Evolutionary conservation across 208 protist genomes (phyloP), one percentile per base, ranked within the genome.

Genomic region (Trypanosoma platydactyli): DNA sequence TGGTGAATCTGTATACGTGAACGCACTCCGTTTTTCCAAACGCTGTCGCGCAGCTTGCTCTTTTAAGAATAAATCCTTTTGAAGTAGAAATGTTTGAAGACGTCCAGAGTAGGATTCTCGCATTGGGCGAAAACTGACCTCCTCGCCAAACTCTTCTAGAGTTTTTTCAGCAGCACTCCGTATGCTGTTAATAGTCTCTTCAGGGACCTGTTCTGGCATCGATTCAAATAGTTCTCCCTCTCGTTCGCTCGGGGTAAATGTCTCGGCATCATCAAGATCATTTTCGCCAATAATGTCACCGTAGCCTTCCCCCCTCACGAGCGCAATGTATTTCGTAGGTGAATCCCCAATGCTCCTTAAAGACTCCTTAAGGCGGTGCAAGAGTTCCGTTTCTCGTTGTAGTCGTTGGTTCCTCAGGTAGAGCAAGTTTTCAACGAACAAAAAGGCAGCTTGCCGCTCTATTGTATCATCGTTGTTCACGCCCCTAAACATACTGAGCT

Each of bases 221-320:
- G 46, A 1, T 25, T 65, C 60, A 66, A 65, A 56, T 7, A 42
- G 13, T 5, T 33, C 16, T 15, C 18, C 27, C 44, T 30, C 22
- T 11, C 30, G 11, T 45, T 65, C 60, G 20, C 25, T 65, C 25
- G 44, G 48, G 5, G 45, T 15, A 40, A 53, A 11, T 41, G 44
- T 30, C 30, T 54, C 64, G 6, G 41, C 24, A 13, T 55, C 1
- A 64, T 64, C 20, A 50, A 15, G 5, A 58, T 55, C 25, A 41
- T 59, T 9, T 42, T 69, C 64, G 33, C 53, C 40, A 51, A 69
- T 60, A 25, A 63, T 61, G 48, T 73, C 68, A 25, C 68, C 35
- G 35, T 57, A 73, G 9, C 57, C 57, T 16, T 73, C 68, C 16
- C 22, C 40, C 18, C 58, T 55, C 4, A 68, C 27, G 3, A 68